phyloP scores from a whole-genome alignment of 1,284 basidiomycete genomes.

The Pseudozyma flocculosa region DNA sequence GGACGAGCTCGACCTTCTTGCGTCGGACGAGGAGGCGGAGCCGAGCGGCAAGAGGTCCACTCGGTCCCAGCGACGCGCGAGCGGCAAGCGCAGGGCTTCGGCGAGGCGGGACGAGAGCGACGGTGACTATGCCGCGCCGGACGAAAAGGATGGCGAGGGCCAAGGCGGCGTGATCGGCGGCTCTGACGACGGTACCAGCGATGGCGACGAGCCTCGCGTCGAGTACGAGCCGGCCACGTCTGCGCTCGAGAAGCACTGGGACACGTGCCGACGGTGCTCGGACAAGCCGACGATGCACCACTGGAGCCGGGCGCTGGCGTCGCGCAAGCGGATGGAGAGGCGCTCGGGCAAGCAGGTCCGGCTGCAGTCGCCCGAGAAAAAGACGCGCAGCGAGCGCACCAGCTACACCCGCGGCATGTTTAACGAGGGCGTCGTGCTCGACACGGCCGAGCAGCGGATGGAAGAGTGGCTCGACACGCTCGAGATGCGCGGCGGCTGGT shows the following conservation, averaged over 20 bases:
- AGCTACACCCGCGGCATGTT: conserved; percentile 13
- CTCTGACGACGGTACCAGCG: conserved; percentile 5
- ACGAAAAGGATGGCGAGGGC: no score
- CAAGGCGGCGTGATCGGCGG: no score
- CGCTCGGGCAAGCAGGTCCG: conserved; percentile 18
- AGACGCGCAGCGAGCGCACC: conserved; percentile 14
- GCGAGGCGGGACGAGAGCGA: no score
- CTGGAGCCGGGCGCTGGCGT: conserved; percentile 15
- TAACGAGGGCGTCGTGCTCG: conserved; percentile 16
- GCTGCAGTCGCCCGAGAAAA: conserved; percentile 7
- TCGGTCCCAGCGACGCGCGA: no score
- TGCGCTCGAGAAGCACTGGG: conserved; percentile 12
- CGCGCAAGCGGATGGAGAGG: conserved; percentile 13
- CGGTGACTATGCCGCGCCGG: no score
- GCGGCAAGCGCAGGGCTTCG: no score
- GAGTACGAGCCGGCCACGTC: no score
- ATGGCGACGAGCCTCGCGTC: conserved; percentile 3
- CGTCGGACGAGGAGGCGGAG: no score
- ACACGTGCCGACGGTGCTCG: conserved; percentile 18
- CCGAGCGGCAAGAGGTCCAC: no score
- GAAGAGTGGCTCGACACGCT: conserved; percentile 29
- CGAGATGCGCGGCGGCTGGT: conserved; percentile 37
- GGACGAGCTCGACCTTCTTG: no score
- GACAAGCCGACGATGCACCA: conserved; percentile 19
- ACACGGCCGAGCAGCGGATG: conserved; percentile 15